These are phyloP conservation scores for Pythium rhizo-oryzae DNA, from an alignment of 352 stramenopile species.

Conservation along the genomic window DNA sequence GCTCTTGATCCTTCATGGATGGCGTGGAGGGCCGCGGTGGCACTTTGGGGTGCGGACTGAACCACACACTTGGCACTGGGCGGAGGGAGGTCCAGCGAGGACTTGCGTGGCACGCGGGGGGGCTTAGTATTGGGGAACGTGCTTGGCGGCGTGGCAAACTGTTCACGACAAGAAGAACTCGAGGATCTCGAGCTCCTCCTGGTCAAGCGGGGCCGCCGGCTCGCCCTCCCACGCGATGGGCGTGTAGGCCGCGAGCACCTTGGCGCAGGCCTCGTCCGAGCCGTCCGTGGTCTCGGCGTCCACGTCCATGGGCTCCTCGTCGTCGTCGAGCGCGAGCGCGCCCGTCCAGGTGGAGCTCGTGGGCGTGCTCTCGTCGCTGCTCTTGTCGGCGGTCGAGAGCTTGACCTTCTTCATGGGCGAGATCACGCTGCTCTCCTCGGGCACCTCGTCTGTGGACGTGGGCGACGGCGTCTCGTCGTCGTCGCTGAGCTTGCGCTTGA, in stretches of 20 bases:
- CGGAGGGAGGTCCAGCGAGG: neutral
- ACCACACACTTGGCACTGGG: neutral
- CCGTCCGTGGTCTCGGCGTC: constrained; percentile 12
- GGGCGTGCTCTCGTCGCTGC: neutral
- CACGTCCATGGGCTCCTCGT: neutral
- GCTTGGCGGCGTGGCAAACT: too few species aligned
- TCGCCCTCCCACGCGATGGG: constrained; percentile 9
- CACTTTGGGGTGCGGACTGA: too few species aligned
- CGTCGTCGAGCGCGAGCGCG: constrained; percentile 16
- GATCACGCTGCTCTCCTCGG: constrained; percentile 15
- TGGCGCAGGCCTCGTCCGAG: constrained; percentile 24
- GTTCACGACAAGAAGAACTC: constrained; percentile 28
- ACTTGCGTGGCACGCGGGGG: neutral
- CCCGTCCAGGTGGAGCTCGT: constrained; percentile 7
- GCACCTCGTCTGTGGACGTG: constrained; percentile 16
- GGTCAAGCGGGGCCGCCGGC: constrained; percentile 7
- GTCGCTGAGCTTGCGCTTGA: constrained; percentile 55
- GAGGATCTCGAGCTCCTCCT: constrained; percentile 25
- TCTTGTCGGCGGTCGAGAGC: neutral
- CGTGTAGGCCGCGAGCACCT: constrained; percentile 22
- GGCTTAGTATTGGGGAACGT: too few species aligned
- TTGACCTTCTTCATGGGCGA: constrained; percentile 27
- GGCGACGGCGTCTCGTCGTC: constrained; percentile 22
- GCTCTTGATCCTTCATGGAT: too few species aligned
- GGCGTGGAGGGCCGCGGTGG: too few species aligned